phyloP scores from a whole-genome alignment of 257 asterid species.

The Plantago major region DNA sequence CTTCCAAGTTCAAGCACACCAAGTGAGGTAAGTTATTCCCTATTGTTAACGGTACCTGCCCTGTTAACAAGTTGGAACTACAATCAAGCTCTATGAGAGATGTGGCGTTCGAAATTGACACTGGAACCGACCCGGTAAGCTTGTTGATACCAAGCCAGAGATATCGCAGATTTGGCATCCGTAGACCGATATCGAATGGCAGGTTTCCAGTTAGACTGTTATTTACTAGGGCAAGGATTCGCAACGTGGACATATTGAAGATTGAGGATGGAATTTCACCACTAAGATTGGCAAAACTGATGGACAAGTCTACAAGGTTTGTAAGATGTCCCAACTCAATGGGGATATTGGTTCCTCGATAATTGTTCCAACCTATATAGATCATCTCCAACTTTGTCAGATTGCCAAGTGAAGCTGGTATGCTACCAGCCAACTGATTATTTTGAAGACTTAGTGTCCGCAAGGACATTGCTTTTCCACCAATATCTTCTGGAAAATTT shows the following conservation, averaged over 20 bases:
- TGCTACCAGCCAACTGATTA: neutral
- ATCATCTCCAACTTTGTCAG: slow-evolving; percentile 7
- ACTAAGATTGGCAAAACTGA: neutral
- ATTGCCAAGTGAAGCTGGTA: slow-evolving; percentile 15
- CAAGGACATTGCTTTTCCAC: neutral
- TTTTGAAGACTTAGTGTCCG: neutral
- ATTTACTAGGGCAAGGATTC: neutral
- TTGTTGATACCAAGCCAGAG: neutral
- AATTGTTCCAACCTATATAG: neutral
- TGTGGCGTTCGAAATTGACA: slow-evolving; percentile 16
- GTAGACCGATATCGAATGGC: neutral
- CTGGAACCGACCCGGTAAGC: slow-evolving; percentile 12
- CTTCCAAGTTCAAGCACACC: neutral
- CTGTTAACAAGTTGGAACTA: slow-evolving; percentile 10
- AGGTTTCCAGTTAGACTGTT: neutral
- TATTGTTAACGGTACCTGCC: slow-evolving; percentile 13
- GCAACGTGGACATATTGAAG: slow-evolving; percentile 18
- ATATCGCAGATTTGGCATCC: slow-evolving; percentile 12
- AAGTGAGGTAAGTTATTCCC: slow-evolving; percentile 11
- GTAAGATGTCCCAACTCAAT: neutral
- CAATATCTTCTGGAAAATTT: neutral
- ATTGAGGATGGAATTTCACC: slow-evolving; percentile 18
- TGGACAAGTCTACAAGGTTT: neutral
- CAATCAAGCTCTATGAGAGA: neutral
- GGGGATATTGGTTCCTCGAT: slow-evolving; percentile 9